phyloP scores from a whole-genome alignment of 2,329 filamentous ascomycete species.

The Penicillium sp. region DNA sequence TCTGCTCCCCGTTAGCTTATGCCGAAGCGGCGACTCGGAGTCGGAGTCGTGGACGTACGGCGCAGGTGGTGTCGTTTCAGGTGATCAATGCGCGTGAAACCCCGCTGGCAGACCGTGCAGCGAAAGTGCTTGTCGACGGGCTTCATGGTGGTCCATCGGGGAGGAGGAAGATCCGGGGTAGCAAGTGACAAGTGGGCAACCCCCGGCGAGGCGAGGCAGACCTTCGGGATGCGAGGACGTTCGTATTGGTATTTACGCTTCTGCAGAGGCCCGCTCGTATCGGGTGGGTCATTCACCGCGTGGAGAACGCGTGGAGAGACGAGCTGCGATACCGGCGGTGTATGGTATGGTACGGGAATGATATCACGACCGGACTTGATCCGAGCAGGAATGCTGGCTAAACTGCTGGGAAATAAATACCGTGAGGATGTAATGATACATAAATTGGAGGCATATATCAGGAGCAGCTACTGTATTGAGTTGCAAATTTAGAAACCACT shows the following conservation, averaged over 20 bases:
- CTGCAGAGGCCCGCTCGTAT: neutral
- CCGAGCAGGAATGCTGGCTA: neutral
- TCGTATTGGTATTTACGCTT: conserved; percentile 16
- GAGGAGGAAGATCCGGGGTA: conserved; percentile 32
- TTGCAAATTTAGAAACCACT: too few relatives aligned
- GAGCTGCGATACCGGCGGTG: neutral
- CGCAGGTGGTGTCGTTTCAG: conserved; percentile 53
- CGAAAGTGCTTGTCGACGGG: conserved; percentile 46
- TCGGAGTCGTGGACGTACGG: conserved; percentile 39
- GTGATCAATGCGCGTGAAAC: conserved; percentile 54
- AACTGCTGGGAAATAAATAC: too few relatives aligned
- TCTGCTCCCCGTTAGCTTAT: conserved; percentile 36
- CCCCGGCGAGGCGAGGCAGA: conserved; percentile 7
- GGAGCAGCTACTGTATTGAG: too few relatives aligned
- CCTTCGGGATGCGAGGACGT: too few relatives aligned
- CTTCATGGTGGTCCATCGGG: conserved; percentile 41
- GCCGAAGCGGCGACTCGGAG: conserved; percentile 7
- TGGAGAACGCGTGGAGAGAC: neutral
- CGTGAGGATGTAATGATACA: too few relatives aligned
- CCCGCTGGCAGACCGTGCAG: conserved; percentile 50
- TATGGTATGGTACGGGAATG: conserved; percentile 7
- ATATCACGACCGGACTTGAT: conserved; percentile 1
- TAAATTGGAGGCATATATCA: too few relatives aligned
- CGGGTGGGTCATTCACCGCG: neutral
- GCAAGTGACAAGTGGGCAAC: conserved; percentile 11